Percentiles rank a stretch among this genome's conserved stretches.
phyloP scores from a whole-genome alignment of 2,329 filamentous ascomycete genomes.

The Penicillium olsonii region DNA sequence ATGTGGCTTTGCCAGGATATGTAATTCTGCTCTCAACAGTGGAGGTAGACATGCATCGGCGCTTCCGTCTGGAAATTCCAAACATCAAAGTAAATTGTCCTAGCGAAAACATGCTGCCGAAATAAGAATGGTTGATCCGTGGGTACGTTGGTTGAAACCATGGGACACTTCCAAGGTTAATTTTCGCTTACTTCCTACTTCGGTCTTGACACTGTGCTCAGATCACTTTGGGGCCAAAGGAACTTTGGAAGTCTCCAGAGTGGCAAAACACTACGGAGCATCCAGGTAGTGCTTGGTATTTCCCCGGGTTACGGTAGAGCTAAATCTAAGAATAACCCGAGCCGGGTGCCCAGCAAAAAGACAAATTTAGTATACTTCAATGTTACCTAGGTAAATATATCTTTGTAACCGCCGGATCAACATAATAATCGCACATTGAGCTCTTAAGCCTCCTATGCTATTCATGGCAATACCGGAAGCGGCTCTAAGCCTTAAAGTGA shows the following conservation, averaged over 20 bases:
- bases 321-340: neutral
- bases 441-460: neutral
- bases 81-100: neutral
- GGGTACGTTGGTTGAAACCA: neutral
- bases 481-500: slow-evolving; percentile 4
- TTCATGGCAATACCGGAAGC: neutral
- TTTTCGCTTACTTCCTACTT: neutral
- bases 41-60: neutral
- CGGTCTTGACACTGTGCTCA: neutral
- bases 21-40: too few relatives aligned
- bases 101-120: neutral
- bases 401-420: neutral
- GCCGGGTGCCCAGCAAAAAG: neutral
- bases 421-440: neutral
- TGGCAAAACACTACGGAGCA: slow-evolving; percentile 8
- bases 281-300: slow-evolving; percentile 1
- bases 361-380: too few relatives aligned
- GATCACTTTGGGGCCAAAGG: slow-evolving; percentile 1
- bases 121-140: neutral
- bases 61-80: neutral
- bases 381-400: neutral
- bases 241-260: neutral
- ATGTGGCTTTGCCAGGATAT: too few relatives aligned
- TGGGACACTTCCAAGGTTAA: neutral
- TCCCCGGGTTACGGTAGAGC: neutral